Base-by-base conservation (phyloP, 2,329 filamentous ascomycete species). In the Aureobasidium sp. region DNA sequence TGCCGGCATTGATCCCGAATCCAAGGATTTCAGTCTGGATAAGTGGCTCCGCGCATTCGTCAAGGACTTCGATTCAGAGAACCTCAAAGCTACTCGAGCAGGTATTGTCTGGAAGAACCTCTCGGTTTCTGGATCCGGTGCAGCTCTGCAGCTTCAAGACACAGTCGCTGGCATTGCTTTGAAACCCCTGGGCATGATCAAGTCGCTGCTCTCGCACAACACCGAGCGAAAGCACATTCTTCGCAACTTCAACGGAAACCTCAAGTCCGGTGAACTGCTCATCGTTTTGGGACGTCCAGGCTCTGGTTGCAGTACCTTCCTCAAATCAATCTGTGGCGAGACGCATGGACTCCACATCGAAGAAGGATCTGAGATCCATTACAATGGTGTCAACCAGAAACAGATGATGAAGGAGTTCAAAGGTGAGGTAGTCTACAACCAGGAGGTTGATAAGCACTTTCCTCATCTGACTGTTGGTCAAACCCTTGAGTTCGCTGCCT, bases 251-350 rank as follows among this genome's bases (percentile, higher is more conserved):
- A 76, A 83, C 64, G 81, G 81, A 8, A 69, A 80, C 0, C 69
- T 85, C 55, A 78, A 78, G 62, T 77, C 74, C 61, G 81, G 82
- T 1, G 78, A 80, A 68, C 66, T 79, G 32, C 70, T 78, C 11
- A 72, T 79, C 44, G 78, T 80, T 0, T 74, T 80, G 6, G 90
- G 90, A 27, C 83, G 86, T 65, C 90, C 90, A 0, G 89, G 90
- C 0, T 76, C 74, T 25, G 81, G 81, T 39, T 88, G 86, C 71
- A 83, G 79, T 55, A 88, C 86, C 0, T 73, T 88, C 0, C 75
- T 88, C 9, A 87, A 87, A 73, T 78, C 84, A 0, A 75, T 88
- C 30, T 80, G 77, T 16, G 84, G 84, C 42, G 81, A 88, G 68
- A 75, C 84, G 10, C 75, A 85, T 52, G 85, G 85, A 0, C 73